Conservation (phyloP, 305 asterid species). For the Stenogyne calaminthoides region DNA sequence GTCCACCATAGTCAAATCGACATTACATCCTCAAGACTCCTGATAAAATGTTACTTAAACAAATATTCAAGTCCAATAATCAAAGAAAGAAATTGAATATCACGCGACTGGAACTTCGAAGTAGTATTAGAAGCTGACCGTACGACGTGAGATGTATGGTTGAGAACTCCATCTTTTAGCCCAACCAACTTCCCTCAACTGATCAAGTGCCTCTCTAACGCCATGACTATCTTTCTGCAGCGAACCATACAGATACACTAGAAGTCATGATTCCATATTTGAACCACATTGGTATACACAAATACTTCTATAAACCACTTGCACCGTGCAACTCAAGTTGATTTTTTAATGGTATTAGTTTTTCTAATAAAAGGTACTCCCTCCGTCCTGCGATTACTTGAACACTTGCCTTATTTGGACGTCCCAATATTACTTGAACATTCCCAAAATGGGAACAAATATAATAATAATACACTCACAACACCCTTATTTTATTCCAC, state of each 20-base stretch:
- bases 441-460: no score
- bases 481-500: no score
- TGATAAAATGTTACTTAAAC: not conserved
- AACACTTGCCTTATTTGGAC: no score
- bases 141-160: constrained; percentile 86
- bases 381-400: no score
- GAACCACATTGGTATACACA: not conserved
- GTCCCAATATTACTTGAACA: no score
- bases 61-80: constrained; percentile 4
- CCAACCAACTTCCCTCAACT: constrained; percentile 80
- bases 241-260: not conserved
- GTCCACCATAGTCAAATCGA: not conserved
- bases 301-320: no score
- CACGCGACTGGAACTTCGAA: constrained; percentile 20
- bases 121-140: constrained; percentile 56
- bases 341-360: no score
- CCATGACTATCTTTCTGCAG: constrained; percentile 81
- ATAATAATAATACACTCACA: no score
- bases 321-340: no score
- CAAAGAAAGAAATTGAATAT: constrained; percentile 11
- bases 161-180: constrained; percentile 92
- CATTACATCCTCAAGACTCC: constrained; percentile 16
- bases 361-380: no score
- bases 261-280: constrained; percentile 11
- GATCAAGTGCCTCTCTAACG: constrained; percentile 85